Evolutionary conservation across 2,329 filamentous ascomycete genomes (phyloP), one percentile per base, ranked within the genome.

Genomic region (Sporothrix protearum): DNA sequence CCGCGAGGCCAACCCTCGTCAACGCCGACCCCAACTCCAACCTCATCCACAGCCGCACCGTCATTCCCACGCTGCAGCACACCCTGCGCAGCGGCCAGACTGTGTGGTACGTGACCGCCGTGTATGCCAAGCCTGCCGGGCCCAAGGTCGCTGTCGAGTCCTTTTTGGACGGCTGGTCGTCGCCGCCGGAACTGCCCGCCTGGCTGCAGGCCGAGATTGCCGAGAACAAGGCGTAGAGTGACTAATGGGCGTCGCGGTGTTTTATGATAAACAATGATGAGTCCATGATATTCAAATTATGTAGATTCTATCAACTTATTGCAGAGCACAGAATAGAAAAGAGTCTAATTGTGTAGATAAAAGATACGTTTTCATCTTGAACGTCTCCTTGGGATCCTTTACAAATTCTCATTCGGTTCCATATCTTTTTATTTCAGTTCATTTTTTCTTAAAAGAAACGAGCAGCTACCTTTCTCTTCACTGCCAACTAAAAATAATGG

Each of bases 21-120:
- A 89, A 93, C 71, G 90, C 91, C 12, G 92, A 94, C 78, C 91
- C 92, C 7, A 94, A 94, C 81, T 91, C 89, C 64, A 94, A 94
- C 80, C 81, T 94, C 45, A 84, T 93, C 2, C 89, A 93, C 80
- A 88, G 89, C 72, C 83, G 92, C 72, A 93, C 90, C 3, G 85
- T 91, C 55, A 86, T 94, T 75, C 92, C 92, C 30, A 89, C 89
- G 39, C 80, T 94, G 76, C 87, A 89, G 77, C 84, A 86, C 74
- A 88, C 87, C 33, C 78, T 94, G 47, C 81, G 82, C 69, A 82
- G 83, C 59, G 89, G 87, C 0, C 82, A 87, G 75, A 85, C 83
- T 36, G 84, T 82, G 49, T 92, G 89, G 89, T 91, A 92, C 77
- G 84, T 91, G 3, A 89, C 88, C 12, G 91, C 86, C 3, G 87